Evolutionary conservation across 164 flowering plant species (phyloP).

Genomic region (Paratinospora sagittata): DNA sequence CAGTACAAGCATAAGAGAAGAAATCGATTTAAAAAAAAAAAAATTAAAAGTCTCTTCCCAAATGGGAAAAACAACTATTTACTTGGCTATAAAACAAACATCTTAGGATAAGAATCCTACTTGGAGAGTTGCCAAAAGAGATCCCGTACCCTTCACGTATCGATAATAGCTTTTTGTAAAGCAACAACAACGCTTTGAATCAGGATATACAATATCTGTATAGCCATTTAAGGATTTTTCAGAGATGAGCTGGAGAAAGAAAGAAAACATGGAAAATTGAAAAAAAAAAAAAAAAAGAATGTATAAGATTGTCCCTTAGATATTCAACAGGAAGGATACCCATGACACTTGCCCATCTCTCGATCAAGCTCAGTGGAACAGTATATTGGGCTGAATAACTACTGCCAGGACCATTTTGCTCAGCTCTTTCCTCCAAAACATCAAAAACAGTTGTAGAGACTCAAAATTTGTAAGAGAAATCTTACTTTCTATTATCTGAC

Average conservation of each 20-base stretch:
- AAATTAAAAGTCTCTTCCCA: neutral
- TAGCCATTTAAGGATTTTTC: conserved; percentile 32
- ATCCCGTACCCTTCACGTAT: conserved; percentile 96
- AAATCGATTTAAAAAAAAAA: neutral
- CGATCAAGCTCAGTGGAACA: conserved; percentile 77
- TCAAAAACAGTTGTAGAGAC: conserved; percentile 16
- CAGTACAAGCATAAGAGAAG: neutral
- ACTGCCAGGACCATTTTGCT: conserved; percentile 22
- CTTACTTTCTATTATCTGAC: conserved; percentile 15
- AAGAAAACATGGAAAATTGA: neutral
- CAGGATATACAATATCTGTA: conserved; percentile 92
- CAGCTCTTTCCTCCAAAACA: conserved; percentile 19
- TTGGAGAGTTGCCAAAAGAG: conserved; percentile 72
- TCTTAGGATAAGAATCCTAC: conserved; percentile 29
- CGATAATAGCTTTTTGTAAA: conserved; percentile 95
- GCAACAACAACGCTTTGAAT: conserved; percentile 92
- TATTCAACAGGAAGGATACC: conserved; percentile 59
- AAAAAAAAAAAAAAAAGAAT: neutral
- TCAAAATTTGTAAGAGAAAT: neutral
- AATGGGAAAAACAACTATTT: conserved; percentile 1
- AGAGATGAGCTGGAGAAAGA: neutral
- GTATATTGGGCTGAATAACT: conserved; percentile 25
- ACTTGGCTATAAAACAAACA: neutral
- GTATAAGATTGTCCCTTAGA: neutral
- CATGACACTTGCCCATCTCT: conserved; percentile 95